Percentiles rank a stretch among this genome's conserved stretches.
phyloP scores from a whole-genome alignment of 2,329 filamentous ascomycete species.

The Alternaria rosae region DNA sequence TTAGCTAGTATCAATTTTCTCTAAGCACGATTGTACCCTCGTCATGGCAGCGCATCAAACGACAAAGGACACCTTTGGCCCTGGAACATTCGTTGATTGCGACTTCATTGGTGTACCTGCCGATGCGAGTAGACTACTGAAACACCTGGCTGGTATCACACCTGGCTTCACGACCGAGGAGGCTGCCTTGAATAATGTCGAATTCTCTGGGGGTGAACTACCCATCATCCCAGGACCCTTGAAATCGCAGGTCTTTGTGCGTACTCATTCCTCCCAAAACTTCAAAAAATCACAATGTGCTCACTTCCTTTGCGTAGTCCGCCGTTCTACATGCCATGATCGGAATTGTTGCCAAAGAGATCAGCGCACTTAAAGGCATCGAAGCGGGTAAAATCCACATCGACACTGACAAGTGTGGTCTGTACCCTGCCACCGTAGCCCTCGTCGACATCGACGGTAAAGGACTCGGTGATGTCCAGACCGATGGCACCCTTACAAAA shows the following conservation, averaged over 20 bases:
- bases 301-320: slow-evolving; percentile 11
- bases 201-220: slow-evolving; percentile 51
- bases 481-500: neutral
- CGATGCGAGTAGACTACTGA: neutral
- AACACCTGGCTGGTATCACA: slow-evolving; percentile 41
- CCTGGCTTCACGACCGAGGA: slow-evolving; percentile 52
- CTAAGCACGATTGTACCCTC: neutral
- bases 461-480: neutral
- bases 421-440: slow-evolving; percentile 31
- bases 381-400: neutral
- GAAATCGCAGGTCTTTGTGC: slow-evolving; percentile 51
- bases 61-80: slow-evolving; percentile 43
- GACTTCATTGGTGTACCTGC: slow-evolving; percentile 48
- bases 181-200: slow-evolving; percentile 42
- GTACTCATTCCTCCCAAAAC: neutral
- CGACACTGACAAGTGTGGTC: neutral
- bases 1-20: neutral
- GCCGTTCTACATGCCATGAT: slow-evolving; percentile 56
- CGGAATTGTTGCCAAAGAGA: slow-evolving; percentile 53
- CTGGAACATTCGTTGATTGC: slow-evolving; percentile 52
- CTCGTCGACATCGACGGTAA: neutral
- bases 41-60: neutral
- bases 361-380: slow-evolving; percentile 22
- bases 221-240: slow-evolving; percentile 56
- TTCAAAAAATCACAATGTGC: neutral